Conservation (phyloP, 106 monocot genomes). For the Platanthera guangdongensis region DNA sequence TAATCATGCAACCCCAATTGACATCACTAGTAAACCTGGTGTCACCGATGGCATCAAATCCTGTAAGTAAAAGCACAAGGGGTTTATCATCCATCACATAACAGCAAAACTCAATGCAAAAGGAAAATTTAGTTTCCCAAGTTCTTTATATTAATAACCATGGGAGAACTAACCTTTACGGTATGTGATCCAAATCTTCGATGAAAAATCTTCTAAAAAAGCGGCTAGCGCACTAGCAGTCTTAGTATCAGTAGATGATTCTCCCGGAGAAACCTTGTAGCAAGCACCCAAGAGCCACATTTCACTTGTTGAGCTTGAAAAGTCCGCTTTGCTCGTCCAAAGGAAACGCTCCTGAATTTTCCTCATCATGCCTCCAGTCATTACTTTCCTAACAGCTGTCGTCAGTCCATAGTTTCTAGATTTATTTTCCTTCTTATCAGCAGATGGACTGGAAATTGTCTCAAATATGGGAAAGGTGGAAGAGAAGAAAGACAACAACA, state of each 20-base stretch:
- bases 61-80: conserved; percentile 21
- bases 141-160: not conserved
- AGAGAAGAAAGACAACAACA: conserved; percentile 44
- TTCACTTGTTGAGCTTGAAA: conserved; percentile 59
- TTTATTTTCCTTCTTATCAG: conserved; percentile 27
- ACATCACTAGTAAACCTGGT: conserved; percentile 79
- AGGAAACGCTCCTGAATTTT: conserved; percentile 69
- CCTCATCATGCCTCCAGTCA: conserved; percentile 56
- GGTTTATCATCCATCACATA: not conserved
- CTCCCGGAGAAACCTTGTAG: conserved; percentile 52
- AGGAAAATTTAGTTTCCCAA: not conserved
- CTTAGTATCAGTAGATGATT: conserved; percentile 22
- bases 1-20: conserved; percentile 98
- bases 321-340: conserved; percentile 38
- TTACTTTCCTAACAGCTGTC: conserved; percentile 44
- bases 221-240: conserved; percentile 24
- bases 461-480: conserved; percentile 58
- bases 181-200: conserved; percentile 95
- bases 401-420: conserved; percentile 56
- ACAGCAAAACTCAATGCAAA: not conserved
- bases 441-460: conserved; percentile 15
- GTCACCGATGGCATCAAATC: conserved; percentile 78
- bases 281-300: conserved; percentile 84
- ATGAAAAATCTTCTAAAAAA: conserved; percentile 80
- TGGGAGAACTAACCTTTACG: conserved; percentile 56